Percentiles rank a stretch among this genome's conserved stretches.
These are phyloP conservation scores for Penicillium silybi DNA, from an alignment of 495 filamentous ascomycete species.

Conservation along the genomic window DNA sequence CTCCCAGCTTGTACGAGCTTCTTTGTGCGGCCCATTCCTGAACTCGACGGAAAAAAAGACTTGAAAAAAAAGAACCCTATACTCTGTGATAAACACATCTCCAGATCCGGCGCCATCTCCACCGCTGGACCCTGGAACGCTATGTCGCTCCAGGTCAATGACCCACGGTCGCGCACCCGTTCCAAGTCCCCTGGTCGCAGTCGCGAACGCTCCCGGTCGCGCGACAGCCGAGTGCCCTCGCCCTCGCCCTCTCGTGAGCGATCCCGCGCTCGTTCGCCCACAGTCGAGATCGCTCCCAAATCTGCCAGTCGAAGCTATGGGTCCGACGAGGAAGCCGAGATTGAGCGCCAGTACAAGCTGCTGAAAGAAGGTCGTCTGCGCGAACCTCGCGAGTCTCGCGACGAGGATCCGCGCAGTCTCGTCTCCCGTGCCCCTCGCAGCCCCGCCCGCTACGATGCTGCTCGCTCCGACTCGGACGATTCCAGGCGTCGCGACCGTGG, in stretches of 20 bases:
- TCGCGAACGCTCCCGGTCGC: conserved; percentile 47
- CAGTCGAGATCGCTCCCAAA: conserved; percentile 18
- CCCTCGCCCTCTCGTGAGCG: conserved; percentile 25
- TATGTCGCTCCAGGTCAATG: conserved; percentile 54
- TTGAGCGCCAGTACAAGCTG: conserved; percentile 28
- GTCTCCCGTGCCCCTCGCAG: conserved; percentile 36
- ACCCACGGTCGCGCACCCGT: conserved; percentile 56
- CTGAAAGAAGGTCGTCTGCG: conserved; percentile 15
- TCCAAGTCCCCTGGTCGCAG: conserved; percentile 55
- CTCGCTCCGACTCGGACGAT: conserved; percentile 47
- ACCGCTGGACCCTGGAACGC: conserved; percentile 9
- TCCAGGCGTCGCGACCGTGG: conserved; percentile 30
- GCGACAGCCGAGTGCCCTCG: conserved; percentile 41
- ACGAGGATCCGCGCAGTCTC: neutral
- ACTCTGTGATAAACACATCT: conserved; percentile 12
- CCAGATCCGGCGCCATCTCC: conserved; percentile 14
- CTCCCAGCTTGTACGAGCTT: neutral
- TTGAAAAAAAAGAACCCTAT: neutral
- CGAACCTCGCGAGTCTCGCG: neutral
- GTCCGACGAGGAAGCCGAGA: conserved; percentile 22
- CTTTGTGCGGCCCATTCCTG: neutral
- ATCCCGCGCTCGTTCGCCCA: conserved; percentile 13
- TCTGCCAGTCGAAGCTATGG: conserved; percentile 21
- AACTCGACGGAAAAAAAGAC: neutral
- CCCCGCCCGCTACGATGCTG: conserved; percentile 36